Base-by-base conservation (phyloP, 495 filamentous ascomycete species). In the Aspergillus kassunensis region DNA sequence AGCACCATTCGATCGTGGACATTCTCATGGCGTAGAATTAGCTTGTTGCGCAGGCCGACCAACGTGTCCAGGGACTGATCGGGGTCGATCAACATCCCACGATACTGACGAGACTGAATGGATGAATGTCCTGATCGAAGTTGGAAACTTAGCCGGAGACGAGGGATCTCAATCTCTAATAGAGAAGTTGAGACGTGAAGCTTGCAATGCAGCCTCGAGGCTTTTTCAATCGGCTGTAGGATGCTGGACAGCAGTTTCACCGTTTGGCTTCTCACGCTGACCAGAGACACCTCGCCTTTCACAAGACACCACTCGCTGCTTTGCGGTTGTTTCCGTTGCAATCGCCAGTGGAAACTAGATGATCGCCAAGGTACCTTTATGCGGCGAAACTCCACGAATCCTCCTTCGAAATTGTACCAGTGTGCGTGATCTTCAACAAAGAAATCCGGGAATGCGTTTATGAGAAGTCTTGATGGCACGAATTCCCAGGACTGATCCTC, bases 351-450 rank as follows among this genome's bases (percentile, higher is more conserved):
- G 3, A 27, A 21, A 12, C 56, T 60, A 6, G 44, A 56, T 20
- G 58, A 54, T 0, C 40, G 45, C 82, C 81, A 87, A 1, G 71
- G 65, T 19, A 62, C 18, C 0, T 59, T 50, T 1, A 49, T 15
- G 1, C 74, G 71, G 0, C 82, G 68, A 35, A 83, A 81, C 46
- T 86, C 78, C 4, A 86, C 46, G 4, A 49, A 42, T 27, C 9
- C 4, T 0, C 60, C 72, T 6, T 59, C 41, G 1, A 80, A 1
- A 39, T 84, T 64, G 15, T 84, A 65, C 83, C 83, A 87, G 51
- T 87, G 82, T 0, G 72, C 62, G 54, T 66, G 80, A n/a, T 75
- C 54, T 4, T 74, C 48, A 6, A 77, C 51, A 31, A 85, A 80
- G 0, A 58, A 51, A 0, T 36, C 45, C 9, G 83, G 80, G n/a